Evolutionary conservation across 345 rosid species (phyloP).

Genomic region (Aethionema arabicum): DNA sequence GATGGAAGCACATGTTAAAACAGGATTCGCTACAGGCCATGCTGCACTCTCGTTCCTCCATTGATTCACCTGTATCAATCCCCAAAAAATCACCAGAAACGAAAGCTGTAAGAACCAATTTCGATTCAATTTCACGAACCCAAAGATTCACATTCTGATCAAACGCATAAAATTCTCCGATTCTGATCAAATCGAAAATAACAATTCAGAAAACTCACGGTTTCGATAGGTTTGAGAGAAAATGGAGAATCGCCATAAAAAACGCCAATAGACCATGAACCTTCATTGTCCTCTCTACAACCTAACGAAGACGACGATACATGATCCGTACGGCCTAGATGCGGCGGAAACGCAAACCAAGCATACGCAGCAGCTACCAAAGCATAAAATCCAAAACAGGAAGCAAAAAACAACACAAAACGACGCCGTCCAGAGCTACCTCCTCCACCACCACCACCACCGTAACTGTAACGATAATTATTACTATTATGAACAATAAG

Average conservation of each 20-base stretch:
- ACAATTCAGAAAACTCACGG: slow-evolving; percentile 42
- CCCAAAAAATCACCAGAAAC: not conserved
- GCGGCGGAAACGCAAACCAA: slow-evolving; percentile 51
- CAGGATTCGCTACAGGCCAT: slow-evolving; percentile 98
- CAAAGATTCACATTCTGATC: slow-evolving; percentile 3
- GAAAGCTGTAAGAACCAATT: not conserved
- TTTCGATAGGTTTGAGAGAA: slow-evolving; percentile 82
- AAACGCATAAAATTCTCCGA: not conserved
- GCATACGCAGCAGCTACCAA: slow-evolving; percentile 59
- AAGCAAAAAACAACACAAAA: slow-evolving; percentile 45
- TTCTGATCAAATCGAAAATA: not conserved
- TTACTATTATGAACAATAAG: not conserved
- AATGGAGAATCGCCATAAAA: slow-evolving; percentile 88
- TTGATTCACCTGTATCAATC: slow-evolving; percentile 52
- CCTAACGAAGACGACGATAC: slow-evolving; percentile 52
- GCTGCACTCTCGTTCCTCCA: slow-evolving; percentile 79
- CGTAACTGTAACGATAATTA: slow-evolving; percentile 8
- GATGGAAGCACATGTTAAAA: slow-evolving; percentile 79
- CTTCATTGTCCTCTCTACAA: slow-evolving; percentile 80
- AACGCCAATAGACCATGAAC: slow-evolving; percentile 94
- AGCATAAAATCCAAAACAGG: slow-evolving; percentile 58
- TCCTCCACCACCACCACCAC: slow-evolving; percentile 25
- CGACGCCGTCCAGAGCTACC: slow-evolving; percentile 34
- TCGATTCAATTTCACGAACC: not conserved
- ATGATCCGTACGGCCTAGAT: slow-evolving; percentile 35